These are phyloP conservation scores for Mortierella hygrophila DNA, from an alignment of 192 early-diverging fungal genomes.

Conservation along the genomic window DNA sequence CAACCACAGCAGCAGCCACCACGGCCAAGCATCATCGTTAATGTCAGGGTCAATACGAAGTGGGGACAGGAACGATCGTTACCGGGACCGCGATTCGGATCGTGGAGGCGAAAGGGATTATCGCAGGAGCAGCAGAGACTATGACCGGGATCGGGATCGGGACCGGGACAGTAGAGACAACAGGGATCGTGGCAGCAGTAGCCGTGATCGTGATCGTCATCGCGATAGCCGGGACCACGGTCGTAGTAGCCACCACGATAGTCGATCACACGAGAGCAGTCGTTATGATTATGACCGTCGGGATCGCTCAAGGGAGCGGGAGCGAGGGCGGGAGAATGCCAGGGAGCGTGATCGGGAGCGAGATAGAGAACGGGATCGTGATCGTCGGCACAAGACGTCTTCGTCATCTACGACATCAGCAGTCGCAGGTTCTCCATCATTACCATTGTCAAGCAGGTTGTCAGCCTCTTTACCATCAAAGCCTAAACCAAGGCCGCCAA, in stretches of 20 bases:
- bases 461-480: not conserved
- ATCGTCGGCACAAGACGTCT: not conserved
- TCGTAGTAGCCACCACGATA: not conserved
- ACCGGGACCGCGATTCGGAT: constrained; percentile 7
- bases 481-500: not conserved
- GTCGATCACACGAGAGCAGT: not conserved
- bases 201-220: constrained; percentile 5
- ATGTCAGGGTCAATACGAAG: not conserved
- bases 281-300: not conserved
- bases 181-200: not conserved
- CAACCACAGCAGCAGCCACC: not conserved
- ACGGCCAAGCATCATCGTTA: not conserved
- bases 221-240: not conserved
- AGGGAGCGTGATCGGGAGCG: not conserved
- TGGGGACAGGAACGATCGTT: not conserved
- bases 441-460: not conserved
- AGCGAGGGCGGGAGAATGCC: constrained; percentile 16
- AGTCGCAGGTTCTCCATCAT: not conserved
- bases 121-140: constrained; percentile 3
- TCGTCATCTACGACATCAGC: not conserved
- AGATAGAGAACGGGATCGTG: not conserved
- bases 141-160: constrained; percentile 21
- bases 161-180: not conserved
- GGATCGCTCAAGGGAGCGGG: constrained; percentile 5
- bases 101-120: not conserved